Conservation (phyloP, 164 flowering plant genomes). For the Liquidambar formosana region DNA sequence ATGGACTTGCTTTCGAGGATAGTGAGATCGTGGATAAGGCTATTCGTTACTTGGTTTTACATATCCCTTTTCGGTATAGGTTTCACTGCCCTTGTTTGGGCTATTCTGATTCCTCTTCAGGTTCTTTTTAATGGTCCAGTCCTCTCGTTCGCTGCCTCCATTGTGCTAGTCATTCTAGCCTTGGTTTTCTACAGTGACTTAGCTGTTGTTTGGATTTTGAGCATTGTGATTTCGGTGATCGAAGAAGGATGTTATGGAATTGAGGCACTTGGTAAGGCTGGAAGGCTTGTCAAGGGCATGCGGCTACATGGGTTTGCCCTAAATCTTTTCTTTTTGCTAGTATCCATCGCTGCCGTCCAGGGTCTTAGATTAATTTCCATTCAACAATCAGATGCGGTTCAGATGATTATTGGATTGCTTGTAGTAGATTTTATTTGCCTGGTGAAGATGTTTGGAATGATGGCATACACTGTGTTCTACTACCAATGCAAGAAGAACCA, state of each 20-base stretch:
- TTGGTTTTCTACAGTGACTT: conserved; percentile 10
- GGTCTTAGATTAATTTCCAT: neutral
- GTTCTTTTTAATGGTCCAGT: neutral
- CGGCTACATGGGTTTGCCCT: conserved; percentile 19
- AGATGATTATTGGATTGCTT: conserved; percentile 5
- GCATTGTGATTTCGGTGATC: conserved; percentile 29
- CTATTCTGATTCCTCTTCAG: neutral
- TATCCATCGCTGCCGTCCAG: neutral
- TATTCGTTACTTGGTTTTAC: conserved; percentile 21
- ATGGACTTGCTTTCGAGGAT: conserved; percentile 14
- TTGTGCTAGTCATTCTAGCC: neutral
- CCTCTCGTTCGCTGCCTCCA: neutral
- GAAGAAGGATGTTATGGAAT: conserved; percentile 29
- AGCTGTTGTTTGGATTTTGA: conserved; percentile 18
- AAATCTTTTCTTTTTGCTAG: conserved; percentile 5
- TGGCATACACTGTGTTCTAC: conserved; percentile 32
- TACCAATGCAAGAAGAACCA: conserved; percentile 32
- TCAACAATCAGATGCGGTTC: neutral
- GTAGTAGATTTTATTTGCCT: neutral
- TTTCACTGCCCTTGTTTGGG: neutral
- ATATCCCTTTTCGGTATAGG: conserved; percentile 10
- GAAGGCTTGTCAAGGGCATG: conserved; percentile 25
- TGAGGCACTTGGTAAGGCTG: conserved; percentile 30
- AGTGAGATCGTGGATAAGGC: conserved; percentile 18
- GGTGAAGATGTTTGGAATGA: conserved; percentile 10